phyloP scores from a whole-genome alignment of 257 asterid genomes.

The Fraxinus anomala region DNA sequence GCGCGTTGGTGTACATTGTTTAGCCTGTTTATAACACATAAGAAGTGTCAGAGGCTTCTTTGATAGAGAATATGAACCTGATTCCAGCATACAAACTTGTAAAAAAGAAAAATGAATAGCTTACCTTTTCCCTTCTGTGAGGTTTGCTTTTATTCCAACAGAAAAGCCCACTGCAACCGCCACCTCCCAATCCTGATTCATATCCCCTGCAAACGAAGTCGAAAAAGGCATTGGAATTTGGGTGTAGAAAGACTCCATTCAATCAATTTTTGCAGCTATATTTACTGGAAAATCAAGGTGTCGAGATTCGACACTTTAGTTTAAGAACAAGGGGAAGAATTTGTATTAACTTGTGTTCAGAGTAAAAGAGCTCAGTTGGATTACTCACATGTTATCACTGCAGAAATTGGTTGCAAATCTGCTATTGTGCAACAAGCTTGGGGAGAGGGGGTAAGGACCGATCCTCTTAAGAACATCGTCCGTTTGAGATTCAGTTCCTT shows the following conservation, averaged over 20 bases:
- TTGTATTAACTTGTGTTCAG: neutral
- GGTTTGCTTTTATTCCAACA: constrained; percentile 77
- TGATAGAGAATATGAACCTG: neutral
- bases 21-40: constrained; percentile 35
- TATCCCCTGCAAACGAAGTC: constrained; percentile 62
- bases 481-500: constrained; percentile 41
- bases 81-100: neutral
- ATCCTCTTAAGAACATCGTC: constrained; percentile 50
- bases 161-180: constrained; percentile 78
- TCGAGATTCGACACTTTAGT: neutral
- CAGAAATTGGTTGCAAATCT: constrained; percentile 52
- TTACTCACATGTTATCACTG: constrained; percentile 75
- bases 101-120: neutral
- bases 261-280: neutral
- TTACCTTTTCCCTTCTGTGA: constrained; percentile 51
- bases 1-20: constrained; percentile 59
- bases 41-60: neutral
- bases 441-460: constrained; percentile 64
- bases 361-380: neutral
- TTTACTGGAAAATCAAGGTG: neutral
- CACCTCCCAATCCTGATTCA: constrained; percentile 78
- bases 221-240: neutral
- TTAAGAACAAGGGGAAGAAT: neutral
- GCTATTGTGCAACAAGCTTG: constrained; percentile 84
- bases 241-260: neutral